phyloP scores from a whole-genome alignment of 2,329 filamentous ascomycete species.

The Verticillium albo-atrum region DNA sequence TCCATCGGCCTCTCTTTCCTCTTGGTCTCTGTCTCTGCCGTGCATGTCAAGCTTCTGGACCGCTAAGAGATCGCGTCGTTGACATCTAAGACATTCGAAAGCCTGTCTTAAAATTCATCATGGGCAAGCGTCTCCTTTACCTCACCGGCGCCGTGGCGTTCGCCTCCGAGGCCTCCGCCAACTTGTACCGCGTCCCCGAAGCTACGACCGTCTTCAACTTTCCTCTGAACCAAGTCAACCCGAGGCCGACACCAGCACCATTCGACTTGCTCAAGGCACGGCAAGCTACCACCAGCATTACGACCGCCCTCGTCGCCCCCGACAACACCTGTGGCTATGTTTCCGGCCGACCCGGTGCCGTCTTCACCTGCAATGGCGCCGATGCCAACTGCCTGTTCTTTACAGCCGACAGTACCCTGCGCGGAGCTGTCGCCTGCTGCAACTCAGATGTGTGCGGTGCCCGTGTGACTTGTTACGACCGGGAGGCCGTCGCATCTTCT shows the following conservation, averaged over 20 bases:
- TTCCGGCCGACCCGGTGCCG: slow-evolving; percentile 30
- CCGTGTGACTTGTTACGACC: slow-evolving; percentile 34
- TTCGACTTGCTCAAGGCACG: slow-evolving; percentile 28
- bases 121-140: slow-evolving; percentile 19
- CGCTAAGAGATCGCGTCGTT: not conserved
- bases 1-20: not conserved
- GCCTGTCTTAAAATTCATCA: slow-evolving; percentile 6
- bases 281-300: slow-evolving; percentile 16
- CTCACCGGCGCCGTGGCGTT: slow-evolving; percentile 19
- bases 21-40: not conserved
- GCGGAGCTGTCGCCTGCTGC: slow-evolving; percentile 41
- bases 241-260: slow-evolving; percentile 33
- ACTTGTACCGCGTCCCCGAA: slow-evolving; percentile 27
- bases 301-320: slow-evolving; percentile 37
- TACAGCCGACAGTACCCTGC: slow-evolving; percentile 17
- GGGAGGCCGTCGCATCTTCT: slow-evolving; percentile 23
- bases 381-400: slow-evolving; percentile 35
- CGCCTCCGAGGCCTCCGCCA: slow-evolving; percentile 26
- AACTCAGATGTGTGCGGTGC: slow-evolving; percentile 26
- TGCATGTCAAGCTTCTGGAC: not conserved
- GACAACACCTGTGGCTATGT: slow-evolving; percentile 49
- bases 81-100: not conserved
- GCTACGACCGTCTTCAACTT: slow-evolving; percentile 28
- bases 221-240: slow-evolving; percentile 27
- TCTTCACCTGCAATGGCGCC: slow-evolving; percentile 30